These are phyloP conservation scores for Dujonia santamariae DNA, from an alignment of 1,139 yeast genomes.

Conservation along the genomic window DNA sequence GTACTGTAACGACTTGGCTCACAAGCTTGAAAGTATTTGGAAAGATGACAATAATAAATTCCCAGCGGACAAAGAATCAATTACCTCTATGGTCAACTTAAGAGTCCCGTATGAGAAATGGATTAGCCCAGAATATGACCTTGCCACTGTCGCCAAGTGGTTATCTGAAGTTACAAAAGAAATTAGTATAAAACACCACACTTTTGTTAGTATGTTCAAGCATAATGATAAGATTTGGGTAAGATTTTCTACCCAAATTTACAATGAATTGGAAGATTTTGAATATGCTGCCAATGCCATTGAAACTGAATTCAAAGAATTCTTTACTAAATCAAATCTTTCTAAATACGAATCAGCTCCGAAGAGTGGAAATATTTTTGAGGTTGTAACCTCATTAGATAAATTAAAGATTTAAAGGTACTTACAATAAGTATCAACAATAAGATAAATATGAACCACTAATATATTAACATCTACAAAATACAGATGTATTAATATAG, in stretches of 20 bases:
- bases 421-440: too few relatives aligned
- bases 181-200: slow-evolving; percentile 23
- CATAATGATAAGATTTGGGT: slow-evolving; percentile 44
- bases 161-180: slow-evolving; percentile 1
- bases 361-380: not conserved
- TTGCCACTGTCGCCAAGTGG: slow-evolving; percentile 2
- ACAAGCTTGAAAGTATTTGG: slow-evolving; percentile 33
- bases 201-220: slow-evolving; percentile 44
- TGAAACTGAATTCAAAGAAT: slow-evolving; percentile 14
- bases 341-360: not conserved
- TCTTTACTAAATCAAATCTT: slow-evolving; percentile 7
- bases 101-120: slow-evolving; percentile 30
- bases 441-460: too few relatives aligned
- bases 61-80: slow-evolving; percentile 26
- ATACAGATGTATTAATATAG: too few relatives aligned
- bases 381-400: too few relatives aligned
- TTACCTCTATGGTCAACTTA: slow-evolving; percentile 48
- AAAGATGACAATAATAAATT: slow-evolving; percentile 4
- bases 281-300: slow-evolving; percentile 36
- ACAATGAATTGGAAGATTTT: slow-evolving; percentile 55
- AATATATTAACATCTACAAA: too few relatives aligned
- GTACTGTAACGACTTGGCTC: slow-evolving; percentile 49
- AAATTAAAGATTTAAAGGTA: too few relatives aligned
- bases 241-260: slow-evolving; percentile 60
- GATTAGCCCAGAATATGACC: not conserved